Base-by-base conservation (phyloP, 768 basidiomycete species). In the Auricularia heimuer region DNA sequence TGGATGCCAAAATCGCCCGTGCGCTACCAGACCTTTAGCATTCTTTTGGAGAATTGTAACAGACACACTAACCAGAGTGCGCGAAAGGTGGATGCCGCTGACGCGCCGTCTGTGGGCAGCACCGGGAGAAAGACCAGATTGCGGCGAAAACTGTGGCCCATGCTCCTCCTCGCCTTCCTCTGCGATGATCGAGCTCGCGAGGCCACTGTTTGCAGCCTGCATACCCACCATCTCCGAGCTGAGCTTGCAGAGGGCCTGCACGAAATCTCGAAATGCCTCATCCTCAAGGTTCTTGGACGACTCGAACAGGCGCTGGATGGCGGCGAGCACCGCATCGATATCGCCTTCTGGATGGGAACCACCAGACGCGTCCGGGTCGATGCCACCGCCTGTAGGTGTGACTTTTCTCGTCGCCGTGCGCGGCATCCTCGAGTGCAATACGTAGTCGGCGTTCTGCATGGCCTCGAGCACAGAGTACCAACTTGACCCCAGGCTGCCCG, bases 171-270 rank as follows among this genome's bases (percentile, higher is more conserved):
- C 81, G 36, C 29, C 56, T 7, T 65, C 64, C 36, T 58, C 64
- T 35, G 64, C 4, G 12, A 60, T 60, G 1, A 21, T 51, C 47
- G 47, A 18, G 18, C 16, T 14, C 24, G 29, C 56, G 24, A 60
- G 11, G 3, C 61, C 60, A 29, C 6, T 21, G 73, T 77, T 61
- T 80, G 82, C 3, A 83, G 83, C 74, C 62, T 92, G 88, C 86
- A 97, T 88, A 44, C 89, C 88, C 21, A 98, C 85, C 94, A 98
- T 98, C 75, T 94, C 94, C 10, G 85, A 81, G 71, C 93, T 96
- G 33, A 98, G 77, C 70, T 83, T 87, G 73, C 93, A 95, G 62
- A 98, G 74, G 2, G 95, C 90, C n/a, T 67, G 71, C 37, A 86
- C 77, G 67, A 98, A 98, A 68, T 86, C 81, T 60, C 80, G 81